Evolutionary conservation across 345 rosid species (phyloP).

Genomic region (Excoecaria agallocha): DNA sequence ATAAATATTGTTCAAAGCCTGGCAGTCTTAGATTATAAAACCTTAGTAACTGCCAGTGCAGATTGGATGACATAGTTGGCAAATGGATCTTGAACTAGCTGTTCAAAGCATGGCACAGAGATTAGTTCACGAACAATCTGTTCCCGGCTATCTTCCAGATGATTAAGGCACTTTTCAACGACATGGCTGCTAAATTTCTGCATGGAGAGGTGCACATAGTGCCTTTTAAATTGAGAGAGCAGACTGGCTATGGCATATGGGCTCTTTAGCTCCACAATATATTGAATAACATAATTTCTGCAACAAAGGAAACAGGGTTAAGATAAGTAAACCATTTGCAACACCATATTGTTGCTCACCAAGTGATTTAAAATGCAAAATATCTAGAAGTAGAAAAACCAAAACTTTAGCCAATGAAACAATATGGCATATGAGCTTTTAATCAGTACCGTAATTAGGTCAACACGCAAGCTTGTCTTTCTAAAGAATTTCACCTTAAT

Average conservation of each 20-base stretch:
- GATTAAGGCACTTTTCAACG: conserved; percentile 61
- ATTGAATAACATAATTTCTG: conserved; percentile 84
- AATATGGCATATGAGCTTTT: no score
- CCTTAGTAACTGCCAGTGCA: conserved; percentile 58
- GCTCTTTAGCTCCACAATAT: conserved; percentile 49
- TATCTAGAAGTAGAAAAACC: neutral
- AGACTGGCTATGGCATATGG: conserved; percentile 34
- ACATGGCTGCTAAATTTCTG: conserved; percentile 84
- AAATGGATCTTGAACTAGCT: conserved; percentile 65
- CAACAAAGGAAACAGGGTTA: conserved; percentile 9
- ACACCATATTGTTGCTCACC: neutral
- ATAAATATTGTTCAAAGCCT: no score
- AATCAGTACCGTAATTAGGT: neutral
- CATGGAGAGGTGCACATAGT: conserved; percentile 55
- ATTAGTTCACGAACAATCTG: conserved; percentile 54
- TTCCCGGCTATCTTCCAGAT: conserved; percentile 45
- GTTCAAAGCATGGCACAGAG: conserved; percentile 53
- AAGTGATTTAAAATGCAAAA: neutral
- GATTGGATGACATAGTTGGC: conserved; percentile 79
- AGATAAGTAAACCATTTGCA: neutral
- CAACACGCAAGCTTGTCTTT: neutral
- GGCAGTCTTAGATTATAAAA: neutral
- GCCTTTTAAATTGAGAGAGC: conserved; percentile 49
- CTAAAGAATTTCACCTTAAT: neutral
- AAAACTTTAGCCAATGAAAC: no score